phyloP scores from a whole-genome alignment of 139 green algal genomes.

The Chlamydomonas sp. region DNA sequence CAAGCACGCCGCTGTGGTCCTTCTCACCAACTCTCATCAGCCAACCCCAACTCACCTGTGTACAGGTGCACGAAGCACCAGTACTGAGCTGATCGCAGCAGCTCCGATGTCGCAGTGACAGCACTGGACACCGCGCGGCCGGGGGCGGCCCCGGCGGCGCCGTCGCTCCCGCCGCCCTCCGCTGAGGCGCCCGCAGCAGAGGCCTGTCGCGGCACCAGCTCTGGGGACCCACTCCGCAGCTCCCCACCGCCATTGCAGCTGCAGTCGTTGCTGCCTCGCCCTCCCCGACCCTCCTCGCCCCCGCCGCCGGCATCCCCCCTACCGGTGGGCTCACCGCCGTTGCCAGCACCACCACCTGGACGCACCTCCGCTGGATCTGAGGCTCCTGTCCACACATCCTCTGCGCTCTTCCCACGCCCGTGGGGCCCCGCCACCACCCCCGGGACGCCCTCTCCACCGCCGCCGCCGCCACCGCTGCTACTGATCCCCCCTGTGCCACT shows the following conservation, averaged over 20 bases:
- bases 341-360: too few relatives aligned
- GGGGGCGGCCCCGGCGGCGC: not conserved
- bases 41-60: slow-evolving; percentile 1
- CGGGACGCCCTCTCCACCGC: not conserved
- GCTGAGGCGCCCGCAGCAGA: not conserved
- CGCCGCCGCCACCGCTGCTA: too few relatives aligned
- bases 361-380: too few relatives aligned
- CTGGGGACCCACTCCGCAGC: not conserved
- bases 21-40: not conserved
- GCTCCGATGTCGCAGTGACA: not conserved
- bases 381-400: not conserved
- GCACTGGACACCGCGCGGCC: not conserved
- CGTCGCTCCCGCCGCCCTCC: not conserved
- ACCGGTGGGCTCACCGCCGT: too few relatives aligned
- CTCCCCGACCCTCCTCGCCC: too few relatives aligned
- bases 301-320: too few relatives aligned
- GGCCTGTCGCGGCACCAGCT: not conserved
- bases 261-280: not conserved
- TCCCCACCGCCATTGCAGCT: not conserved
- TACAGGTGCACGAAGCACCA: slow-evolving; percentile 44
- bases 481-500: not conserved
- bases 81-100: slow-evolving; percentile 21
- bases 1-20: not conserved
- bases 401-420: not conserved
- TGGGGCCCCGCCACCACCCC: not conserved